Evolutionary conservation across 139 green algal genomes (phyloP).

Genomic region (Cymbomonas tetramitiformis): DNA sequence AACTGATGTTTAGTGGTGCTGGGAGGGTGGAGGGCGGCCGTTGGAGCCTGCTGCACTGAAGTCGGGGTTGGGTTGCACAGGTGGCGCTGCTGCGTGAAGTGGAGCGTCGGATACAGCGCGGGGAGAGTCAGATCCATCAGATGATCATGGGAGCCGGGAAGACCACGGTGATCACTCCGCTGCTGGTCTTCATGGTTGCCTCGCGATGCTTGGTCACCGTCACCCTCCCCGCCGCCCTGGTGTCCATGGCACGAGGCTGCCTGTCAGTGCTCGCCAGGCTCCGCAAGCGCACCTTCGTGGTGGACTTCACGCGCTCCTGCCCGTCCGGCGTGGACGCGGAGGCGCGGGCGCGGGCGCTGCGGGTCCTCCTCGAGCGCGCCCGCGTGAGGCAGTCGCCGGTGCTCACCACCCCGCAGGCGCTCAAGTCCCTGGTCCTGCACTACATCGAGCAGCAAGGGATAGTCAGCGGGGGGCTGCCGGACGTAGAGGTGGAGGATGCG

Average conservation of each 20-base stretch:
- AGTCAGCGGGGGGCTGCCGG: too few relatives aligned
- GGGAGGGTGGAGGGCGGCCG: too few relatives aligned
- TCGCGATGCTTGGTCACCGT: constrained; percentile 1
- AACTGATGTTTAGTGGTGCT: too few relatives aligned
- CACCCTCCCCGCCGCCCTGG: constrained; percentile 8
- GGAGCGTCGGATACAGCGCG: neutral
- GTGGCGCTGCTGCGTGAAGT: constrained; percentile 17
- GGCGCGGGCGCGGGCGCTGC: too few relatives aligned
- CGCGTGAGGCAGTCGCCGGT: too few relatives aligned
- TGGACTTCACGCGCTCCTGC: too few relatives aligned
- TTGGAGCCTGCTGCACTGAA: too few relatives aligned
- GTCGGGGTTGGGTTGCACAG: too few relatives aligned
- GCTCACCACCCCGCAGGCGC: constrained; percentile 4
- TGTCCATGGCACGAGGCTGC: constrained; percentile 15
- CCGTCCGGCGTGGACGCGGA: constrained; percentile 18
- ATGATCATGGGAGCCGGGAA: constrained; percentile 31
- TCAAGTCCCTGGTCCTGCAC: constrained; percentile 17
- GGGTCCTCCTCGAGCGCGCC: too few relatives aligned
- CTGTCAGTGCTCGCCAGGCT: too few relatives aligned
- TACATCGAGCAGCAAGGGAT: constrained; percentile 7
- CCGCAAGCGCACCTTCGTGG: too few relatives aligned
- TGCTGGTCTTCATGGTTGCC: constrained; percentile 22
- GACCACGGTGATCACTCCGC: constrained; percentile 22
- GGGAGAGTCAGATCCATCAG: constrained; percentile 19
- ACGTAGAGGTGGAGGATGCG: too few relatives aligned